phyloP scores from a whole-genome alignment of 1,139 yeast genomes.

The Kodamaea sp. region DNA sequence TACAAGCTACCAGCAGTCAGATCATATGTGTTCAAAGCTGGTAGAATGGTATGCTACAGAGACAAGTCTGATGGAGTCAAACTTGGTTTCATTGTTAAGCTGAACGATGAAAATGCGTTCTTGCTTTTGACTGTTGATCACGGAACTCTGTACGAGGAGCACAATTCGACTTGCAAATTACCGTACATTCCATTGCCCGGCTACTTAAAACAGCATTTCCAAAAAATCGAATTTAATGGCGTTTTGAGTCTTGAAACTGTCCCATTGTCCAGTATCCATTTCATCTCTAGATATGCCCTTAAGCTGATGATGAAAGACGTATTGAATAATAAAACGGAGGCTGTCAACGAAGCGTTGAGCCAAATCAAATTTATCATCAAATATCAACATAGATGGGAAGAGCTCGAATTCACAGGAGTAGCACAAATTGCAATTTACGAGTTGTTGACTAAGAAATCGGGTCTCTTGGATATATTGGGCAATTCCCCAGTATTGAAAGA shows the following conservation, averaged over 20 bases:
- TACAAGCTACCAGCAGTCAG: slow-evolving; percentile 48
- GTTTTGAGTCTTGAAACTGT: slow-evolving; percentile 45
- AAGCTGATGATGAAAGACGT: slow-evolving; percentile 44
- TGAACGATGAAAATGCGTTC: slow-evolving; percentile 30
- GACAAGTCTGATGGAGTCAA: slow-evolving; percentile 43
- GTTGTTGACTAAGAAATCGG: slow-evolving; percentile 45
- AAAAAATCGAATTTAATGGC: slow-evolving; percentile 33
- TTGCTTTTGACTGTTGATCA: slow-evolving; percentile 47
- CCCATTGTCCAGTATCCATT: slow-evolving; percentile 48
- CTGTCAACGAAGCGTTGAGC: slow-evolving; percentile 40
- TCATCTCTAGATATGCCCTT: slow-evolving; percentile 48
- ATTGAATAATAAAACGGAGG: slow-evolving; percentile 44
- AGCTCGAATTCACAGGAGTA: slow-evolving; percentile 42
- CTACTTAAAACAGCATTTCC: slow-evolving; percentile 30
- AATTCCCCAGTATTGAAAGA: slow-evolving; percentile 30
- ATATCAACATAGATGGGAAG: slow-evolving; percentile 49
- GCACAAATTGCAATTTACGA: slow-evolving; percentile 58
- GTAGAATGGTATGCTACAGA: slow-evolving; percentile 63
- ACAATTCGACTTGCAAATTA: slow-evolving; percentile 30
- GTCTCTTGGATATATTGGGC: slow-evolving; percentile 37
- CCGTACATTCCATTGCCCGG: slow-evolving; percentile 53
- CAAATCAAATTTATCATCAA: slow-evolving; percentile 42
- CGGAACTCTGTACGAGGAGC: slow-evolving; percentile 38
- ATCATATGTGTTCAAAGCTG: slow-evolving; percentile 48
- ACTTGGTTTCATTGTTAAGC: slow-evolving; percentile 57